Evolutionary conservation across 2,329 filamentous ascomycete genomes (phyloP).

Genomic region (Furcasterigmium furcatum): DNA sequence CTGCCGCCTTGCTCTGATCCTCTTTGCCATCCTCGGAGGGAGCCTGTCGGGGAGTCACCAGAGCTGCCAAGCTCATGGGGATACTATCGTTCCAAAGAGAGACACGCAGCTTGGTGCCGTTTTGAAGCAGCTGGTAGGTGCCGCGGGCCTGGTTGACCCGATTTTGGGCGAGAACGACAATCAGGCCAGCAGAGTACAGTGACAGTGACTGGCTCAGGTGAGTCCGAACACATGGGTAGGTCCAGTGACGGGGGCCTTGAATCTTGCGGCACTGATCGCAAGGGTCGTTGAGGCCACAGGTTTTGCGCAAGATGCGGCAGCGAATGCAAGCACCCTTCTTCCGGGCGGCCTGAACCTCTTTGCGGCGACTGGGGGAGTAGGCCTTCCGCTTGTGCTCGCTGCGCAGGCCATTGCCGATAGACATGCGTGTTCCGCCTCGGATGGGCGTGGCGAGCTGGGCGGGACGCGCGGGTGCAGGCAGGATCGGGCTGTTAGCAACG

Average conservation of each 20-base stretch:
- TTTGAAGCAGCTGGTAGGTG: conserved; percentile 43
- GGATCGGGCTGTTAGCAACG: conserved; percentile 26
- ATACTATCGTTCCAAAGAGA: conserved; percentile 13
- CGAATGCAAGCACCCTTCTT: conserved; percentile 64
- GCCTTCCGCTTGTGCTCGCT: conserved; percentile 15
- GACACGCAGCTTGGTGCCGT: conserved; percentile 30
- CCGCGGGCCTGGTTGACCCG: conserved; percentile 54
- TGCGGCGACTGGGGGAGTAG: conserved; percentile 49
- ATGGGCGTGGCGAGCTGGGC: conserved; percentile 14
- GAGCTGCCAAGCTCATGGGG: conserved; percentile 10
- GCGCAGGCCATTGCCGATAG: conserved; percentile 12
- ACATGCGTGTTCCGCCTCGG: conserved; percentile 50
- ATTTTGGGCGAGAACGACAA: conserved; percentile 59
- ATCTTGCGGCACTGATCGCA: conserved; percentile 64
- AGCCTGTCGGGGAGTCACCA: conserved; percentile 9
- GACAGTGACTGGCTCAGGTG: conserved; percentile 60
- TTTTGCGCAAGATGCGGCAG: conserved; percentile 64
- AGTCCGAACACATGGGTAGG: conserved; percentile 59
- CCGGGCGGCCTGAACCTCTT: conserved; percentile 62
- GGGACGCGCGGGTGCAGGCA: background rate
- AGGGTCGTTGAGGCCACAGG: conserved; percentile 60
- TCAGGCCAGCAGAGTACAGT: conserved; percentile 61
- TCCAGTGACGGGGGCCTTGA: conserved; percentile 62
- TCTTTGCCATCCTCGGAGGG: conserved; percentile 17
- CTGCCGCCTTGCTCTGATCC: conserved; percentile 16